A percentile compares a stretch with the other conserved stretches of the same genome.
Evolutionary conservation across 2,329 filamentous ascomycete species (phyloP).

Genomic region (Cladosporium oxysporum): DNA sequence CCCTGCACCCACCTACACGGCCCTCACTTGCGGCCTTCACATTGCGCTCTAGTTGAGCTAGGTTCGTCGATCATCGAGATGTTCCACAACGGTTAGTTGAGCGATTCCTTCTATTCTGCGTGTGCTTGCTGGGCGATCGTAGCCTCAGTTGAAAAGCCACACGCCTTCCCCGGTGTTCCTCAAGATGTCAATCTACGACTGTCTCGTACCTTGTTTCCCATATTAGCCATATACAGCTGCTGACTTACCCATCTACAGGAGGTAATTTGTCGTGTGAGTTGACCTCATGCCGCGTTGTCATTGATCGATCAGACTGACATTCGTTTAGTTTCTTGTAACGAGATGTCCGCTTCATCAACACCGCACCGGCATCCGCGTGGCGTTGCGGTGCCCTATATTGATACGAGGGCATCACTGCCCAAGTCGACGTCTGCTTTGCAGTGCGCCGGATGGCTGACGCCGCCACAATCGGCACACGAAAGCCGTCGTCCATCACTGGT

Average conservation of each 20-base stretch:
- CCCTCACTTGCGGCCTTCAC: slow-evolving; percentile 31
- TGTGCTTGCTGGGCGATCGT: not conserved
- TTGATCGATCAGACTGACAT: slow-evolving; percentile 21
- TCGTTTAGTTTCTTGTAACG: slow-evolving; percentile 21
- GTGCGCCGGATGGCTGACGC: slow-evolving; percentile 31
- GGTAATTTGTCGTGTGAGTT: slow-evolving; percentile 28
- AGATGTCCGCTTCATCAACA: slow-evolving; percentile 32
- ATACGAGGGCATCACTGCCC: slow-evolving; percentile 26
- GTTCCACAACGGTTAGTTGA: slow-evolving; percentile 36
- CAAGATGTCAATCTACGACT: not conserved
- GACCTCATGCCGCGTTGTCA: slow-evolving; percentile 15
- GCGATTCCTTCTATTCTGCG: slow-evolving; percentile 20
- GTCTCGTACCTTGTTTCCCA: not conserved
- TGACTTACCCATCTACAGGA: slow-evolving; percentile 18
- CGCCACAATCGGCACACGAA: slow-evolving; percentile 33
- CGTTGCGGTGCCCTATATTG: slow-evolving; percentile 29
- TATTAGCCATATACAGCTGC: not conserved
- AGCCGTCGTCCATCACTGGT: slow-evolving; percentile 32
- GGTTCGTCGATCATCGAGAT: slow-evolving; percentile 26
- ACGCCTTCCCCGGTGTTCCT: slow-evolving; percentile 24
- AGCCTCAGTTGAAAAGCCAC: slow-evolving; percentile 33
- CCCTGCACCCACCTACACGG: slow-evolving; percentile 30
- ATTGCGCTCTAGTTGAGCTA: slow-evolving; percentile 28
- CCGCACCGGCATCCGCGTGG: slow-evolving; percentile 29
- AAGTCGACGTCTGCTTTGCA: slow-evolving; percentile 22